Evolutionary conservation across 2,329 filamentous ascomycete genomes (phyloP), one percentile per base, ranked within the genome.

Genomic region (Xylariaceae sp.): DNA sequence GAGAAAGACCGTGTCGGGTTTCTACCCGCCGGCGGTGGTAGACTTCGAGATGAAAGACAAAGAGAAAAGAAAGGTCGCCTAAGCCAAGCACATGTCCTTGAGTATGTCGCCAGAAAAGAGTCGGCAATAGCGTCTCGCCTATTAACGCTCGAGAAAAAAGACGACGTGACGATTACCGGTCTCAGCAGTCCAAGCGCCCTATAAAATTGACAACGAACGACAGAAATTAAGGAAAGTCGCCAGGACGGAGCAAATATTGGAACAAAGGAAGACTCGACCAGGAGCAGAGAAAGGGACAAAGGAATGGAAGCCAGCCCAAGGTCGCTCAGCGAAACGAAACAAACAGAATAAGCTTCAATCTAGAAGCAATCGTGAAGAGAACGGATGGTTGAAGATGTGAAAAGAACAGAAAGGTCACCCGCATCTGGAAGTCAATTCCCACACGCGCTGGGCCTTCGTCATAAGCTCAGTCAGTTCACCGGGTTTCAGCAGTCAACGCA

Each of bases 191-290:
- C 5, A 44, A 40, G 19, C 18, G n/a, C 42, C 55, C 20, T n/a
- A 29, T 46, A 41, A 12, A 60, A 7, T 18, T n/a, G n/a, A 40
- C 52, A 37, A 48, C 53, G 45, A 59, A 21, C 12, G 50, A 50
- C 20, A 48, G n/a, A n/a, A 58, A 49, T 50, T 18, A 48, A 67
- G 52, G 46, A 50, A 54, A 50, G 62, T 63, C 64, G 49, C 63
- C 63, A 44, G 65, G 64, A 68, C 65, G 55, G 53, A 57, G 48
- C 44, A 50, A 58, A 53, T 45, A 43, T 48, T 47, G 29, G n/a
- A 45, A 53, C 48, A 59, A 61, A 62, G 64, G 63, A 57, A 50
- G 51, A 65, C 70, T 71, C 68, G 60, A 50, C 70, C 70, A 64
- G 66, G 67, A 71, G 69, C 47, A 59, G 53, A 46, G 37, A 47